These are phyloP conservation scores for Cyclostephanos invisitatus DNA, from an alignment of 108 stramenopile species.

Conservation along the genomic window DNA sequence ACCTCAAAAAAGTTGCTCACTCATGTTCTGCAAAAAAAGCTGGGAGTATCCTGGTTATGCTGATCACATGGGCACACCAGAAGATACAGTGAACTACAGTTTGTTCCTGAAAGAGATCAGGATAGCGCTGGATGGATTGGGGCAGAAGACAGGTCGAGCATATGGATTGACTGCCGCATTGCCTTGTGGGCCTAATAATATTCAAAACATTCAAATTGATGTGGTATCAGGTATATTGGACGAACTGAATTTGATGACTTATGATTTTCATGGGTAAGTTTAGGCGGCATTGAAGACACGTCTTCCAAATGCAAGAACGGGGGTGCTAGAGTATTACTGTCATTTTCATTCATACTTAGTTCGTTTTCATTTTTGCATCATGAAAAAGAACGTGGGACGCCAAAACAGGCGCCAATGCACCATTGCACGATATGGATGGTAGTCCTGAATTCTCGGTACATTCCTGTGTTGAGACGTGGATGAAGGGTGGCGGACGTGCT, in stretches of 20 bases:
- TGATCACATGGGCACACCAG: slow-evolving; percentile 25
- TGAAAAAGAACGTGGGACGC: slow-evolving; percentile 11
- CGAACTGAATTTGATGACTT: slow-evolving; percentile 53
- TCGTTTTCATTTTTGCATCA: background rate
- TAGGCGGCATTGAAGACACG: no score
- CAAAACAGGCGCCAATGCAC: slow-evolving; percentile 27
- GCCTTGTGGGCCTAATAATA: slow-evolving; percentile 36
- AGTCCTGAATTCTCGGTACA: slow-evolving; percentile 11
- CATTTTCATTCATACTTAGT: no score
- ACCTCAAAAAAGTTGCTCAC: background rate
- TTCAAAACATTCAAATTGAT: slow-evolving; percentile 33
- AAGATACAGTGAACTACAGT: slow-evolving; percentile 26
- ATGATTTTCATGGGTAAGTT: slow-evolving; percentile 46
- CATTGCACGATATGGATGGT: slow-evolving; percentile 22
- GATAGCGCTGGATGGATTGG: slow-evolving; percentile 17
- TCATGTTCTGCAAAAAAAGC: background rate
- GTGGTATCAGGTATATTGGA: slow-evolving; percentile 18
- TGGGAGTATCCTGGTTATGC: slow-evolving; percentile 28
- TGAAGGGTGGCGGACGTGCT: slow-evolving; percentile 6
- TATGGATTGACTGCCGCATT: slow-evolving; percentile 34
- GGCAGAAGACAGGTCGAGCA: slow-evolving; percentile 11
- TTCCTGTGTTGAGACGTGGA: slow-evolving; percentile 16
- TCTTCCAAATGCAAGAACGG: no score
- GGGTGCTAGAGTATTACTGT: no score
- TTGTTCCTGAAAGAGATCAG: slow-evolving; percentile 18